Base-by-base conservation (phyloP, 1,139 yeast species). In the Suzukiozyma palmioleophila region DNA sequence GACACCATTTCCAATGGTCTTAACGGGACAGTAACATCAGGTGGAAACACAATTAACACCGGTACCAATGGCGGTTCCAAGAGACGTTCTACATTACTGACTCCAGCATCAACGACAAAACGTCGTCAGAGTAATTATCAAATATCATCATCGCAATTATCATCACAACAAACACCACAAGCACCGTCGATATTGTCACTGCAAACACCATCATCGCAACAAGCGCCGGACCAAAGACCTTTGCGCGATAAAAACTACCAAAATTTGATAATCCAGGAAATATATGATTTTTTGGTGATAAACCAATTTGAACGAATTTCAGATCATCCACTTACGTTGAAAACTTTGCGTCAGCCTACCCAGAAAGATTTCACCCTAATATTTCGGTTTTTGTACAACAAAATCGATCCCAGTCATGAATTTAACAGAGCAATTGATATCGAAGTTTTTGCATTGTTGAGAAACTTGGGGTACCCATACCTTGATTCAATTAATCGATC, bases 351-450 rank as follows among this genome's bases (percentile, higher is more conserved):
- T 48, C 80, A 76, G 47, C 97, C 97, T 8, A 88, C 96, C 0
- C 97, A 89, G 54, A 86, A 84, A 56, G 96, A 87, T 51, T 89
- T 89, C 59, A 80, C 79, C 9, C 57, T 76, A 37, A 80, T 89
- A 14, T 89, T 89, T 62, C 85, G 84, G 57, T 90, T 89, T 73
- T 64, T 89, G 18, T 88, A 86, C 60, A 73, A 70, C 46, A 75
- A 79, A 49, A 64, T 88, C 31, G 97, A 90, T 56, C 96, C 96
- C 0, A 83, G 84, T 33, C 84, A 84, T 57, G 69, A 68, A 45
- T 87, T 87, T 54, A 71, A 79, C 22, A 79, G 75, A 53, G 37
- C 45, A 11, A 74, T 84, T 32, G 96, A 89, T 47, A 73, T 77
- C 39, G 97, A 90, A 46, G 86, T 89, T 9, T 82, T 81, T 49